Evolutionary conservation across 106 monocot species (phyloP).

Genomic region (Dendrobium chrysotoxum): DNA sequence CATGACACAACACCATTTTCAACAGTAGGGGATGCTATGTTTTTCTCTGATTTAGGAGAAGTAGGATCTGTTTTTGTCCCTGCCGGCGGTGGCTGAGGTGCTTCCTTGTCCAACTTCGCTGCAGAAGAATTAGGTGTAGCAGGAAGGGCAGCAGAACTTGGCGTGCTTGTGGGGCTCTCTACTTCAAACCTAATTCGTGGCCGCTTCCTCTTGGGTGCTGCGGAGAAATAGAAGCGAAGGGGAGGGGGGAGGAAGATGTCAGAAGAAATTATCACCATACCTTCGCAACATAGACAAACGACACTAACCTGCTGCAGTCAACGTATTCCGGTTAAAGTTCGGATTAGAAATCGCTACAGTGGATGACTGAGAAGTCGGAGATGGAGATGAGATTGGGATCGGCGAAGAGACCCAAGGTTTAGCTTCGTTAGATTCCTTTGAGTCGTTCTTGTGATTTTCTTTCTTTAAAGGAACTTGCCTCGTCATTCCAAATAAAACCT

Average conservation of each 20-base stretch:
- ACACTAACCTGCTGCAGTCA: slow-evolving; percentile 37
- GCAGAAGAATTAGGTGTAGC: slow-evolving; percentile 8
- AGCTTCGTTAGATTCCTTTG: slow-evolving; percentile 38
- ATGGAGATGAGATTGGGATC: slow-evolving; percentile 21
- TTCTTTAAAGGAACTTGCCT: slow-evolving; percentile 50
- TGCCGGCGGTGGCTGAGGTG: slow-evolving; percentile 9
- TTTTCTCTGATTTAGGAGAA: slow-evolving; percentile 45
- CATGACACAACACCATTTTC: background rate
- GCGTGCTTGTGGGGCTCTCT: slow-evolving; percentile 30
- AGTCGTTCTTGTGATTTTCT: slow-evolving; percentile 29
- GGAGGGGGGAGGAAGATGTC: background rate
- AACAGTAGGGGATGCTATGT: background rate
- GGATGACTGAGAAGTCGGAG: slow-evolving; percentile 19
- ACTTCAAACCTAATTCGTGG: slow-evolving; percentile 62
- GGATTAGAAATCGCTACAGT: slow-evolving; percentile 12
- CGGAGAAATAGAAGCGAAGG: background rate
- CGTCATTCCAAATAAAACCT: slow-evolving; percentile 80
- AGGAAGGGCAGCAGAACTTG: slow-evolving; percentile 1
- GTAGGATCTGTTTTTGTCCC: slow-evolving; percentile 11
- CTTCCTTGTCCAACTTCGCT: slow-evolving; percentile 31
- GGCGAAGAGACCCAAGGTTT: slow-evolving; percentile 48
- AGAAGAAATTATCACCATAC: background rate
- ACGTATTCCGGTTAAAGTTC: slow-evolving; percentile 11
- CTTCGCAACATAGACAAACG: background rate
- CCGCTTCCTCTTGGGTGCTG: slow-evolving; percentile 73